Percentiles rank a stretch among this genome's conserved stretches.
Evolutionary conservation across 306 rosid genomes (phyloP).

Genomic region (Cucumis melo): DNA sequence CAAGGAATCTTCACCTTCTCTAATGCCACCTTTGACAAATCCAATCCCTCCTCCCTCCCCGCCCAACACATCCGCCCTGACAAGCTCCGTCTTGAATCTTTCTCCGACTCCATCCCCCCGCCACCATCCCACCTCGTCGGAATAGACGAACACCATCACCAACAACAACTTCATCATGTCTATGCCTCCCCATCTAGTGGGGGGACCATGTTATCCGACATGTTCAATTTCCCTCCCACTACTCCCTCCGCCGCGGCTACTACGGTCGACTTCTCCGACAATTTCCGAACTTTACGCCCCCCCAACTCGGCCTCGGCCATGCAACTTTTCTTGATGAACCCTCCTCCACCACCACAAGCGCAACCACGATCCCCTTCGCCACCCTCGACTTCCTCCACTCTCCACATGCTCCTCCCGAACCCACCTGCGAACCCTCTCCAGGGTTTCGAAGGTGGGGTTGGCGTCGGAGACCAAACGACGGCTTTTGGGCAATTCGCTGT

Average conservation of each 20-base stretch:
- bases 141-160: not conserved
- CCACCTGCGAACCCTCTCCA: not conserved
- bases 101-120: not conserved
- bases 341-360: not conserved
- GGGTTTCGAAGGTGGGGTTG: not conserved
- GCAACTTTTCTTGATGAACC: conserved; percentile 8
- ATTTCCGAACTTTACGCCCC: not conserved
- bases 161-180: conserved; percentile 1
- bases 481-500: conserved; percentile 6
- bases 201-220: conserved; percentile 6
- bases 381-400: conserved; percentile 5
- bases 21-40: conserved; percentile 67
- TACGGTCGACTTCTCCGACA: not conserved
- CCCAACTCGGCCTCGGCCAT: not conserved
- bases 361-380: conserved; percentile 4
- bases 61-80: conserved; percentile 2
- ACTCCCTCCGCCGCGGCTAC: not conserved
- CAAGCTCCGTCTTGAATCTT: not conserved
- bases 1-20: conserved; percentile 53
- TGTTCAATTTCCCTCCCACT: conserved; percentile 2
- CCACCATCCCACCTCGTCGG: not conserved
- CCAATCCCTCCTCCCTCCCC: not conserved
- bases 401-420: conserved; percentile 11
- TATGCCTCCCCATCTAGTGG: not conserved
- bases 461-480: not conserved